Evolutionary conservation across 2,329 filamentous ascomycete species (phyloP).

Genomic region (Rhexocercosporidium sp.): DNA sequence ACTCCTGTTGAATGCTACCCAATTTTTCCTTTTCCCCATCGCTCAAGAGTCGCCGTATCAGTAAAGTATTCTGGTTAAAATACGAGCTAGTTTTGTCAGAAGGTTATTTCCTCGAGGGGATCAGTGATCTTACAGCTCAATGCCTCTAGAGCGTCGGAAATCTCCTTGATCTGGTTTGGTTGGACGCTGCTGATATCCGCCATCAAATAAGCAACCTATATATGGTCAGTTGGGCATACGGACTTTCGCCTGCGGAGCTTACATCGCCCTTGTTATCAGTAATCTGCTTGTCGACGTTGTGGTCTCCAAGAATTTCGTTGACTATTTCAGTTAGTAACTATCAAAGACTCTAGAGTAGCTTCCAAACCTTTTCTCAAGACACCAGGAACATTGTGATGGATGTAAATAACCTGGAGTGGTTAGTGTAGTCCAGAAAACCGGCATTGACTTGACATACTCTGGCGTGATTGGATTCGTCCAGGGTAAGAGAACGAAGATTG

Average conservation of each 20-base stretch:
- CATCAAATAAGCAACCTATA: conserved; percentile 89
- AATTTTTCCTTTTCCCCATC: conserved; percentile 14
- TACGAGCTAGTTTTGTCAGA: conserved; percentile 42
- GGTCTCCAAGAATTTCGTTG: conserved; percentile 90
- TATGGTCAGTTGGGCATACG: conserved; percentile 29
- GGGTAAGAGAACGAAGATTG: conserved; percentile 83
- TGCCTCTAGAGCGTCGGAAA: conserved; percentile 81
- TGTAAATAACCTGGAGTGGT: conserved; percentile 76
- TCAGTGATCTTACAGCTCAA: conserved; percentile 72
- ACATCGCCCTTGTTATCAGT: conserved; percentile 92
- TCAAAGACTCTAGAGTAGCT: neutral
- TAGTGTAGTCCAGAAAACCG: conserved; percentile 25
- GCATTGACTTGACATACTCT: conserved; percentile 58
- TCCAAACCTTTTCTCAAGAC: conserved; percentile 77
- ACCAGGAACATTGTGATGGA: conserved; percentile 95
- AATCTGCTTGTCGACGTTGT: conserved; percentile 99
- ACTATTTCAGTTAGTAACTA: conserved; percentile 55
- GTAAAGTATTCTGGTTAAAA: conserved; percentile 46
- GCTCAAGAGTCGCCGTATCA: conserved; percentile 28
- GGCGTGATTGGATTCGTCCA: conserved; percentile 87
- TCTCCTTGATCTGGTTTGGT: conserved; percentile 79
- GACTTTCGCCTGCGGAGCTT: conserved; percentile 39
- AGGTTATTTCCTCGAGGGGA: neutral
- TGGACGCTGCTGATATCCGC: conserved; percentile 92
- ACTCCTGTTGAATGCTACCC: conserved; percentile 36